Base-by-base conservation (phyloP, 805 yeast genomes). In the Barnettozyma populi region DNA sequence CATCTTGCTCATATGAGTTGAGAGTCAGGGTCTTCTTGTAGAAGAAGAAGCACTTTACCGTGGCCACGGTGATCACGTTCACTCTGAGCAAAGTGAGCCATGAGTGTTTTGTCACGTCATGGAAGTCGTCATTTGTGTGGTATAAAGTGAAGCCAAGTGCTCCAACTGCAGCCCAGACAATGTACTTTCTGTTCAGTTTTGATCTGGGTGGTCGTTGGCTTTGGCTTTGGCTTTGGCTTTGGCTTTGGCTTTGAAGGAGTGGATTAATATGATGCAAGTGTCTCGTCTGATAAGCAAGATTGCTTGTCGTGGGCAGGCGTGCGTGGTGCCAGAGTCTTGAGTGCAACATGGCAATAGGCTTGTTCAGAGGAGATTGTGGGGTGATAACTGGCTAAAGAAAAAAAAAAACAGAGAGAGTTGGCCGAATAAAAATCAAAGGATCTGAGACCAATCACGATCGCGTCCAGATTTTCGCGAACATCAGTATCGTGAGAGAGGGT, bases 21-120 rank as follows among this genome's bases (percentile, higher is more conserved):
- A 57, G 62, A 18, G 70, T 72, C 23, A 90, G 69, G 0, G 80
- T 73, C 45, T 71, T 72, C 44, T 82, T 73, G 66, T 94, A 94
- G 31, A 82, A 69, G 51, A 73, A 71, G 55, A 92, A 83, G 63
- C 98, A 92, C 51, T 82, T 71, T 6, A 75, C 54, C 1, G 92
- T 84, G 2, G 96, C 95, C 10, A 73, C 63, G 0, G 83, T 68
- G 1, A 85, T 92, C 4, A 82, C 80, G 2, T 79, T 74, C 1
- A 80, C 76, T 51, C 94, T 72, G 51, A 59, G 80, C 74, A 55
- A 64, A 57, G 65, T 68, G 61, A 61, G 82, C 77, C 56, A 82
- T 59, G 60, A 72, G 81, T 50, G 86, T 73, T 64, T 84, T 78
- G 90, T 88, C 80, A 18, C 76, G 74, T 41, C 52, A 29, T 52